Evolutionary conservation across 257 asterid species (phyloP).

Genomic region (Datura wrightii): DNA sequence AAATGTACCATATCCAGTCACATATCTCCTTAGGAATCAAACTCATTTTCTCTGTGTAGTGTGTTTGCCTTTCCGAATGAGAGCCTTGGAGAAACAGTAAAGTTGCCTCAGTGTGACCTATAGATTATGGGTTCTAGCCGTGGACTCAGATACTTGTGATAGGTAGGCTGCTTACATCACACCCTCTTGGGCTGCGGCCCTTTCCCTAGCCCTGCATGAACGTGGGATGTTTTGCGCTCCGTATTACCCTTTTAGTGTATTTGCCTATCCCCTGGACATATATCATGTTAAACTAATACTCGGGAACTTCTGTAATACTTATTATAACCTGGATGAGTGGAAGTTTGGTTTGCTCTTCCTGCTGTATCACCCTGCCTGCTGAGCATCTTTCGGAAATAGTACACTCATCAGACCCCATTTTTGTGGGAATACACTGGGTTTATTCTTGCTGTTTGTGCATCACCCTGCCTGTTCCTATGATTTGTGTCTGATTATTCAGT

Average conservation of each 20-base stretch:
- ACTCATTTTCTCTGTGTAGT: not conserved
- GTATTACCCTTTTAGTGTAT: not conserved
- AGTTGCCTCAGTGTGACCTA: not conserved
- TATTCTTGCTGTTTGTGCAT: not conserved
- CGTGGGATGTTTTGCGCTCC: not conserved
- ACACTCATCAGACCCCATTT: no score
- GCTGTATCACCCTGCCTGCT: not conserved
- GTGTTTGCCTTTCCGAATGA: not conserved
- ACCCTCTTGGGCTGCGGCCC: not conserved
- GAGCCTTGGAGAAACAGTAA: not conserved
- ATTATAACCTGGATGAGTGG: not conserved
- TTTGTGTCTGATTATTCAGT: not conserved
- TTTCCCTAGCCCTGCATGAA: not conserved
- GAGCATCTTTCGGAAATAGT: no score
- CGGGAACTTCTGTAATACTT: not conserved
- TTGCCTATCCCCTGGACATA: not conserved
- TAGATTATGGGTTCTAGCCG: not conserved
- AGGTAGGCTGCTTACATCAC: not conserved
- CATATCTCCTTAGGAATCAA: not conserved
- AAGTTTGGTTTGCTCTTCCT: not conserved
- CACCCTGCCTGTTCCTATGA: not conserved
- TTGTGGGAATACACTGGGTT: no score
- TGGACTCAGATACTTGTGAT: not conserved
- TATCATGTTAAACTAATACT: slow-evolving; percentile 13
- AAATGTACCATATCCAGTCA: not conserved